Evolutionary conservation across 345 rosid genomes (phyloP), one percentile per base, ranked within the genome.

Genomic region (Ceriops zippeliana): DNA sequence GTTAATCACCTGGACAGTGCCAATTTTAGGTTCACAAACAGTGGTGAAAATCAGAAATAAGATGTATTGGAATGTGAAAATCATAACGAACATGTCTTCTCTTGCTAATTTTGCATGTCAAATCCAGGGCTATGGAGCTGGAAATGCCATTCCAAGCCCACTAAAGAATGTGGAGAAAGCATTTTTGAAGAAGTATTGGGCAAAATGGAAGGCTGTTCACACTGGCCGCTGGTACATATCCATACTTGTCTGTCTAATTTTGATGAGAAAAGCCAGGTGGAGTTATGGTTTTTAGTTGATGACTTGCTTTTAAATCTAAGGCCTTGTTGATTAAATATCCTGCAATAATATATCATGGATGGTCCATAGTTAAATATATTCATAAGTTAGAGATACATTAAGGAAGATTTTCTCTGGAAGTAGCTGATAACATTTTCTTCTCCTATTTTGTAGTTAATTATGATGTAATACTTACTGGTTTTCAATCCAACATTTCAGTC

Each of bases 101-200:
- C 52, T 58, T 47, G 13, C 34, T 49, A 54, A 22, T 71, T 71
- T 66, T 74, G 66, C 38, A 13, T 46, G 13, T 76, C 17, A 62
- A 68, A 52, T 75, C 64, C 65, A 93, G 97, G 98, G 99, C 65
- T 95, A 95, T 83, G 96, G 87, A 20, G 97, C 96, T 73, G 96
- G 97, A 52, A 91, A 71, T 86, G 91, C 91, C 71, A 71, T 91
- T 72, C 98, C 97, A 16, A 88, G 98, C 75, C 96, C 97, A 10
- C 77, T 75, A 49, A 93, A 93, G 83, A 93, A 93, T 77, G 96
- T 91, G 17, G 96, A 88, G 81, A 95, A 84, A 76, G 85, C 73
- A 65, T 84, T 89, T 75, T 76, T 88, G 82, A 88, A 82, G 70
- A 93, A 88, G 77, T 93, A 91, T 65, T 91, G 96, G 96, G 90